A percentile compares a stretch with the other conserved stretches of the same genome.
phyloP scores from a whole-genome alignment of 148 eudicot genomes.

The Arbutus unedo region DNA sequence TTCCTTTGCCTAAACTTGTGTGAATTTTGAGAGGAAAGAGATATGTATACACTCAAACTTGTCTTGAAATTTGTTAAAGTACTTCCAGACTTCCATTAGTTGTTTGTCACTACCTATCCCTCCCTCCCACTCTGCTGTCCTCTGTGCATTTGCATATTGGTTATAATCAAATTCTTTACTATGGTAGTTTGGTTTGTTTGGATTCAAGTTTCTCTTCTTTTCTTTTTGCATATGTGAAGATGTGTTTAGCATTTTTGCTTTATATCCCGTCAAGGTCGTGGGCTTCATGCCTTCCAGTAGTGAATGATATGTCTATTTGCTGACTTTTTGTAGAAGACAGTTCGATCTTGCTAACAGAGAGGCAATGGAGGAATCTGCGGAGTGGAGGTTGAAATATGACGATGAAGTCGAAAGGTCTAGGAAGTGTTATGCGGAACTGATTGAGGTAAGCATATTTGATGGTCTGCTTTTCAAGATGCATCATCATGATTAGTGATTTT shows the following conservation, averaged over 20 bases:
- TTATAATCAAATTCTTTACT: background rate
- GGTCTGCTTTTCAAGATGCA: background rate
- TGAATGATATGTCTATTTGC: constrained; percentile 3
- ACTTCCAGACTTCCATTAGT: background rate
- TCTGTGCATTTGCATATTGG: background rate
- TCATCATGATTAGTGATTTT: background rate
- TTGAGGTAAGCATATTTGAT: constrained; percentile 36
- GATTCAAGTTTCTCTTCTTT: background rate
- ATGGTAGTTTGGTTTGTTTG: background rate
- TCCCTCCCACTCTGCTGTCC: background rate
- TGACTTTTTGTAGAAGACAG: constrained; percentile 52
- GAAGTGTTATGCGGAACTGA: constrained; percentile 50
- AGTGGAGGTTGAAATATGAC: constrained; percentile 88
- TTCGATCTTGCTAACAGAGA: constrained; percentile 88
- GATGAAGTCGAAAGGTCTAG: constrained; percentile 47
- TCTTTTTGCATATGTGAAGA: background rate
- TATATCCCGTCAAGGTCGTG: background rate
- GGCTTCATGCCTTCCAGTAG: background rate
- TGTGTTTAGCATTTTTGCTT: background rate
- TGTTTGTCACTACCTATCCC: background rate
- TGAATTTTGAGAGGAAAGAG: background rate
- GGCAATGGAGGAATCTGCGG: constrained; percentile 97
- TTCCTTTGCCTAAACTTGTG: background rate
- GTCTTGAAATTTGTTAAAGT: background rate
- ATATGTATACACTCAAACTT: background rate